phyloP scores from a whole-genome alignment of 2,329 filamentous ascomycete species.

The Cladosporium sp. region DNA sequence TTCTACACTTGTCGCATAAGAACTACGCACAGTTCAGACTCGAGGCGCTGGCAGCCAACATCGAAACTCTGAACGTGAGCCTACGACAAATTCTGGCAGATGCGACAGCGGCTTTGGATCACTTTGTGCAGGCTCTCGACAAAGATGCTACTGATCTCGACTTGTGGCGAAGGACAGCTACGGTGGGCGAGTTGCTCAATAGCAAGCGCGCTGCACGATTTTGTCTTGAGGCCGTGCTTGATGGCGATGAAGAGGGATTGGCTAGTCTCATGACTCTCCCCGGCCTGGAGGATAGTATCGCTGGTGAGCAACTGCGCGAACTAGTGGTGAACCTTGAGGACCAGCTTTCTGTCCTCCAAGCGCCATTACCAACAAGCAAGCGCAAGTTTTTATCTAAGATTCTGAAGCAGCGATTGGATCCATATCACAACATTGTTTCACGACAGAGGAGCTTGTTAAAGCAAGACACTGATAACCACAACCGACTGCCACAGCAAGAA shows the following conservation, averaged over 20 bases:
- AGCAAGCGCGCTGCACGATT: slow-evolving; percentile 62
- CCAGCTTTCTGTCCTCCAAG: slow-evolving; percentile 55
- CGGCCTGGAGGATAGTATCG: slow-evolving; percentile 59
- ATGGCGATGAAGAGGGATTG: slow-evolving; percentile 60
- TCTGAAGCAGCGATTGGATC: slow-evolving; percentile 57
- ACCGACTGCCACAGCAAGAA: slow-evolving; percentile 21
- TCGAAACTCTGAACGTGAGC: slow-evolving; percentile 31
- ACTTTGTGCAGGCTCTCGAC: slow-evolving; percentile 64
- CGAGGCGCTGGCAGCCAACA: slow-evolving; percentile 53
- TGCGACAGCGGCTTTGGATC: slow-evolving; percentile 50
- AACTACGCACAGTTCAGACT: slow-evolving; percentile 91
- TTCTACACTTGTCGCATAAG: slow-evolving; percentile 91
- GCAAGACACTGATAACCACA: background rate
- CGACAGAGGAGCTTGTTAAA: slow-evolving; percentile 23
- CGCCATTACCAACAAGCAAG: slow-evolving; percentile 53
- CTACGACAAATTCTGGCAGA: slow-evolving; percentile 36
- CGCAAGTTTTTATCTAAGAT: slow-evolving; percentile 53
- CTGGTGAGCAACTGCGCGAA: slow-evolving; percentile 53
- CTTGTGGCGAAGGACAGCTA: slow-evolving; percentile 63
- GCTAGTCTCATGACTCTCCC: slow-evolving; percentile 58
- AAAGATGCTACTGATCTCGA: slow-evolving; percentile 66
- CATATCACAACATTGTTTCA: slow-evolving; percentile 49
- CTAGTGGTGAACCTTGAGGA: slow-evolving; percentile 57
- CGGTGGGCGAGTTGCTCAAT: slow-evolving; percentile 58
- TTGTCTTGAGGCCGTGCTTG: slow-evolving; percentile 65